Percentiles rank a stretch among this genome's conserved stretches.
phyloP scores from a whole-genome alignment of 179 eudicot species.

The Monotropa hypopitys region DNA sequence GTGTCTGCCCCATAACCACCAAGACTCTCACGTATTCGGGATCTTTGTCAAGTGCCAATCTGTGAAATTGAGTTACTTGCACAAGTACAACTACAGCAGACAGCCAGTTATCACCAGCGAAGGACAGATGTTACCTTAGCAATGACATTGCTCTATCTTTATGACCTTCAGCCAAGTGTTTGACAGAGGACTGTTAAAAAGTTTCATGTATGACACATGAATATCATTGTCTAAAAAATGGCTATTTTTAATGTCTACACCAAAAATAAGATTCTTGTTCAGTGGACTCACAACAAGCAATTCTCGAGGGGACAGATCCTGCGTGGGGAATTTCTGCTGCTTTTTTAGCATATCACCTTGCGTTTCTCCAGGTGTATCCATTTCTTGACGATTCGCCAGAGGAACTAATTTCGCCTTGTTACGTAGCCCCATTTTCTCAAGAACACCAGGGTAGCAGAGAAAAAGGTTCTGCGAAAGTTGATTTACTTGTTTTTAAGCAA shows the following conservation, averaged over 20 bases:
- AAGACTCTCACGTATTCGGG: conserved; percentile 62
- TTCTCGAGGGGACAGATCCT: conserved; percentile 41
- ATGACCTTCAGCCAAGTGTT: conserved; percentile 35
- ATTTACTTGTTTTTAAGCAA: background rate
- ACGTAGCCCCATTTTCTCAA: conserved; percentile 52
- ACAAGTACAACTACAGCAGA: background rate
- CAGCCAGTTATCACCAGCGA: background rate
- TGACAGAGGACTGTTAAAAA: conserved; percentile 45
- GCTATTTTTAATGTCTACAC: background rate
- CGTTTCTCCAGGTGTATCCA: conserved; percentile 13
- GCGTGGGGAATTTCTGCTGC: conserved; percentile 22
- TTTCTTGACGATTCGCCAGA: conserved; percentile 18
- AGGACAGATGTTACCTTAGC: conserved; percentile 40
- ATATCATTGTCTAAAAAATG: background rate
- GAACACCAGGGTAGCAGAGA: conserved; percentile 45
- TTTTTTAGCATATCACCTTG: conserved; percentile 18
- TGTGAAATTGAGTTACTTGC: conserved; percentile 18
- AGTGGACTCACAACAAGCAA: conserved; percentile 51
- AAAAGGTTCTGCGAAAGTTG: conserved; percentile 44
- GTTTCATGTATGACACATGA: conserved; percentile 8
- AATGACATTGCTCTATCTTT: conserved; percentile 41
- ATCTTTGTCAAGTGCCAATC: conserved; percentile 76
- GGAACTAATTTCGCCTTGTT: conserved; percentile 12
- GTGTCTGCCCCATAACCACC: conserved; percentile 52
- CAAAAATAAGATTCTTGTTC: conserved; percentile 7